phyloP scores from a whole-genome alignment of 768 basidiomycete genomes.

The Rhodotorula graminis region DNA sequence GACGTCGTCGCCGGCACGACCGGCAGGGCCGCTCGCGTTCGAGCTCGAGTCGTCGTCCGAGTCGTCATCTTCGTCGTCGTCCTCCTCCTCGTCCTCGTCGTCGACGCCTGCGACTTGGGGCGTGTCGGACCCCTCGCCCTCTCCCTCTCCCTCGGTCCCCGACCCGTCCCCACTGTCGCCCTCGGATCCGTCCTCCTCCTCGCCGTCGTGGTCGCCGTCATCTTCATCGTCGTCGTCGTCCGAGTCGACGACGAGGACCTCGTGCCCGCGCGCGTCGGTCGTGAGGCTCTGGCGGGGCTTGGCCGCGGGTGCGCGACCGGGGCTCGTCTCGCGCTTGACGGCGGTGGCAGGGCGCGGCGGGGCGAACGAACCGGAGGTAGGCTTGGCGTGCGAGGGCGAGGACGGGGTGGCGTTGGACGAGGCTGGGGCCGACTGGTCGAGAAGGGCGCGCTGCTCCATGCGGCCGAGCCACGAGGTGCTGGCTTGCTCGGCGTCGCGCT shows the following conservation, averaged over 20 bases:
- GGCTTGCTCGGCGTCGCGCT: background rate
- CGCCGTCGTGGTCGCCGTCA: constrained; percentile 8
- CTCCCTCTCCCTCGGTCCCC: constrained; percentile 2
- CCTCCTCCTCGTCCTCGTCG: background rate
- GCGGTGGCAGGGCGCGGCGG: background rate
- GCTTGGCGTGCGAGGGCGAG: background rate
- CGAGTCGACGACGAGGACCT: constrained; percentile 7
- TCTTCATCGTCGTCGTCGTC: constrained; percentile 22
- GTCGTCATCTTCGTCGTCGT: constrained; percentile 7
- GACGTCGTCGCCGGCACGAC: constrained; percentile 7
- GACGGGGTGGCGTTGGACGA: background rate
- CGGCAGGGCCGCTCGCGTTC: constrained; percentile 8
- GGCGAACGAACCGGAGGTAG: background rate
- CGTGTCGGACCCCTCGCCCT: background rate
- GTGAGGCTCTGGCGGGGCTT: background rate
- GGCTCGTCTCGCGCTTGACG: background rate
- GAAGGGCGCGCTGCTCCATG: constrained; percentile 18
- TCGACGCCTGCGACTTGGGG: background rate
- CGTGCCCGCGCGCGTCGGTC: background rate
- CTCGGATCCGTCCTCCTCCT: constrained; percentile 4
- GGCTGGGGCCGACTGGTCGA: background rate
- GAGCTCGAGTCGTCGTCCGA: constrained; percentile 27
- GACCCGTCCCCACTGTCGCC: constrained; percentile 8
- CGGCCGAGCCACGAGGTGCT: constrained; percentile 16
- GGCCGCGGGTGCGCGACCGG: background rate